Evolutionary conservation across 2,329 filamentous ascomycete genomes (phyloP), one percentile per base, ranked within the genome.

Genomic region (Epichloe glyceriae): DNA sequence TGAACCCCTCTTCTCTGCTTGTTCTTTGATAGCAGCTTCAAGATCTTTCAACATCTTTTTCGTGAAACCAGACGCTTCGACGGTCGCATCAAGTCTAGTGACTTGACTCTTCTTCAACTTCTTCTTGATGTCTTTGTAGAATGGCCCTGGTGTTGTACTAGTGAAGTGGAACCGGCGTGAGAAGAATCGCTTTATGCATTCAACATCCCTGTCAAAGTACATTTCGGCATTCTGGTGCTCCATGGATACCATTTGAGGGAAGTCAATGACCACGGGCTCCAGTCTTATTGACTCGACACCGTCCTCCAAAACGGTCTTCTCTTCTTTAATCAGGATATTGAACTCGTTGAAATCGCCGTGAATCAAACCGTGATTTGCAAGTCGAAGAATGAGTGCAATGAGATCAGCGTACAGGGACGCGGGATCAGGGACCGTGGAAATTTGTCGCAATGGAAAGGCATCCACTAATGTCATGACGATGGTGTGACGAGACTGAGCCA

Each of bases 301-400:
- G 59, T 73, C 63, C 6, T 73, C 67, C 5, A 68, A 66, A 8
- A 57, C 62, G 3, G 59, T 58, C 50, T 64, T 72, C 50, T 75
- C 80, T 65, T 97, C 91, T 63, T 93, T 88, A 64, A 98, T 83
- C 35, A 98, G 73, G 56, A 98, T 91, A 66, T 98, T 98, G 76
- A 98, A 98, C 67, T 98, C 94, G 72, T 98, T 98, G 73, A 94
- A 98, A 65, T 98, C 93, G 55, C 93, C 93, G 64, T 98, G 93
- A 54, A 98, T 98, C 46, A 98, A 73, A 6, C 93, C 93, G 58
- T 90, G 82, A 54, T 81, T 81, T 5, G 93, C 91, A 40, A 98
- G 75, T 30, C 83, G 79, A 42, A 98, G 73, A 51, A 98, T 88
- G 59, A 96, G 79, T 41, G 81, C 77, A 62, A 98, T 94, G 35